phyloP scores from a whole-genome alignment of 805 yeast genomes.

The Metschnikowia cubensis region DNA sequence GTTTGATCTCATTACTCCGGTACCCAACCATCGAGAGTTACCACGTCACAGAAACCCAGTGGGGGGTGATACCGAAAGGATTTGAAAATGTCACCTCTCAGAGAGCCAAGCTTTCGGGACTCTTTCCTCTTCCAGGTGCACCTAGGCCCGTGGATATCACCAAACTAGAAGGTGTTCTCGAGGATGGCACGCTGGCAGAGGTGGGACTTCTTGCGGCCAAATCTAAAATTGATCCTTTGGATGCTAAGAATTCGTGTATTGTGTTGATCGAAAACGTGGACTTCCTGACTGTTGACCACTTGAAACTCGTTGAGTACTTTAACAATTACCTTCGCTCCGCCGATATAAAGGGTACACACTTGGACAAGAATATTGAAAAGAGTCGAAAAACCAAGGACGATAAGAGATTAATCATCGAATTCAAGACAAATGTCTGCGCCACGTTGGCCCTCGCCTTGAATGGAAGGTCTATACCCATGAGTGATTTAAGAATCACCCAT shows the following conservation, averaged over 20 bases:
- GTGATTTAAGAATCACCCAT: slow-evolving; percentile 24
- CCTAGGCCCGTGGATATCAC: slow-evolving; percentile 44
- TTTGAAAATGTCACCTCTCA: slow-evolving; percentile 72
- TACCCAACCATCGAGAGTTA: slow-evolving; percentile 50
- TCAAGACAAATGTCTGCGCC: slow-evolving; percentile 49
- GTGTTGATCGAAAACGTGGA: slow-evolving; percentile 31
- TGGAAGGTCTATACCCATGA: slow-evolving; percentile 27
- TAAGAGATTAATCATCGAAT: slow-evolving; percentile 44
- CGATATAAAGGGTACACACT: slow-evolving; percentile 37
- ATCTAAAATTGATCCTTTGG: slow-evolving; percentile 37
- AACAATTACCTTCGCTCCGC: slow-evolving; percentile 43
- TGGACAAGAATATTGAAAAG: slow-evolving; percentile 27
- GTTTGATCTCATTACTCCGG: slow-evolving; percentile 31
- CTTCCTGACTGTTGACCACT: slow-evolving; percentile 29
- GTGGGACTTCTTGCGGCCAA: slow-evolving; percentile 29
- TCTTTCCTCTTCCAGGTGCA: slow-evolving; percentile 60
- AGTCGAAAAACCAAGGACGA: slow-evolving; percentile 37
- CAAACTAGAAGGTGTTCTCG: slow-evolving; percentile 36
- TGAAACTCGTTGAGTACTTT: slow-evolving; percentile 41
- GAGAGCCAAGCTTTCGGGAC: slow-evolving; percentile 72
- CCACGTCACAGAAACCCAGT: slow-evolving; percentile 47
- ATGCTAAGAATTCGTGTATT: slow-evolving; percentile 31
- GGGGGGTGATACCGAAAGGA: slow-evolving; percentile 73
- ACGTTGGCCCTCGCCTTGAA: slow-evolving; percentile 49
- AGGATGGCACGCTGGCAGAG: slow-evolving; percentile 27